A percentile compares a stretch with the other conserved stretches of the same genome.
Evolutionary conservation across 768 basidiomycete species (phyloP).

Genomic region (Auricularia cornea): DNA sequence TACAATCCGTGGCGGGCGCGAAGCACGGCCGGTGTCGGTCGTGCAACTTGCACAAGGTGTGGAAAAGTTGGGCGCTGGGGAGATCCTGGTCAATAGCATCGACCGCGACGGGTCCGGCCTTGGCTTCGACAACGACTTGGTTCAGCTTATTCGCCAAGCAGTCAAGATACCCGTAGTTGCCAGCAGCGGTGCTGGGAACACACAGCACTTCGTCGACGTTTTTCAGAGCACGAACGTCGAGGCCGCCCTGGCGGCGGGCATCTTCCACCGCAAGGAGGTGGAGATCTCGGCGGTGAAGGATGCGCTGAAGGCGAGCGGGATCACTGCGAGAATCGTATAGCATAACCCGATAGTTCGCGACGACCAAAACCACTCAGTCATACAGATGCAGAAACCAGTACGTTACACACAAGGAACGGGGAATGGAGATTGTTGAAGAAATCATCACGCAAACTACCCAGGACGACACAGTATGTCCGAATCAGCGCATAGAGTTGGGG

Average conservation of each 20-base stretch:
- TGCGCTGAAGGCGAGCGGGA: constrained; percentile 34
- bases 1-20: constrained; percentile 90
- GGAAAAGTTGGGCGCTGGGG: constrained; percentile 88
- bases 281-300: constrained; percentile 73
- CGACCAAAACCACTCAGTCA: neutral
- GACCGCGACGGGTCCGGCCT: constrained; percentile 90
- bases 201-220: constrained; percentile 79
- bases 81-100: constrained; percentile 91
- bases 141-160: constrained; percentile 61
- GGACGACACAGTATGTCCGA: neutral
- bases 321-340: constrained; percentile 36
- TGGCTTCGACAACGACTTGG: constrained; percentile 84
- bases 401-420: neutral
- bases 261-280: constrained; percentile 91
- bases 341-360: neutral
- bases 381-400: neutral
- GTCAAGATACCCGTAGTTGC: constrained; percentile 92
- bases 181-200: constrained; percentile 83
- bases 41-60: constrained; percentile 87
- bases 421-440: neutral
- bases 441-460: neutral
- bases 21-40: constrained; percentile 72
- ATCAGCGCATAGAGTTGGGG: neutral
- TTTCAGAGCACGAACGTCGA: constrained; percentile 75
- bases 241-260: constrained; percentile 92